Base-by-base conservation (phyloP, 2,329 filamentous ascomycete species). In the Fusarium begoniae region DNA sequence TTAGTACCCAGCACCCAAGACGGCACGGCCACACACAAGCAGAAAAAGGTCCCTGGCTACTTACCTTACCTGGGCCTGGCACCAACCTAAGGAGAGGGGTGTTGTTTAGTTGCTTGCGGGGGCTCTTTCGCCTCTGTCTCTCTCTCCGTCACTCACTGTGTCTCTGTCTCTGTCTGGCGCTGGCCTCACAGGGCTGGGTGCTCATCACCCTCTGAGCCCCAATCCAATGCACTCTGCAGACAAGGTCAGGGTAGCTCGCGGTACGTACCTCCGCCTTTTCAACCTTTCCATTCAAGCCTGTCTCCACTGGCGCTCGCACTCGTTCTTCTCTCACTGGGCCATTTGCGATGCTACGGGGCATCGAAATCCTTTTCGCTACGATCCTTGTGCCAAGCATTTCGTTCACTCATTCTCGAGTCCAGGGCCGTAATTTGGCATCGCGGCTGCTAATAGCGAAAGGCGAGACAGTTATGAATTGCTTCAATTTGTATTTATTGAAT, bases 141-240 rank as follows among this genome's bases (percentile, higher is more conserved):
- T 28, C 48, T 37, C n/a, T 26, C 30, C 15, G 17, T 53, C 17
- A 26, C n/a, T 53, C 30, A 20, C 18, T 53, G 8, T 51, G 22
- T 24, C 22, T 18, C 24, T 28, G 24, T 50, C 28, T 51, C 58
- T 63, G 15, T 38, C n/a, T 69, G 63, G 66, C 53, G 64, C 66
- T 74, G 74, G 71, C 73, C 73, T 77, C 75, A 77, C 75, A 77
- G 65, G 75, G 75, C 75, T 77, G 75, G 75, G 65, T 77, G 68
- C 65, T 51, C 70, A 72, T 71, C 65, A 58, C 54, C 58, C 66
- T 53, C 71, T 74, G 64, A 69, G 72, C 64, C 73, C 65, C 65
- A 68, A 68, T 38, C 66, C 67, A 64, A 69, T 60, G 60, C 48
- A 50, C 44, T 50, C 43, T 62, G 32, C 54, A 50, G 40, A 53